phyloP scores from a whole-genome alignment of 2,329 filamentous ascomycete genomes.

The Nemania serpens region DNA sequence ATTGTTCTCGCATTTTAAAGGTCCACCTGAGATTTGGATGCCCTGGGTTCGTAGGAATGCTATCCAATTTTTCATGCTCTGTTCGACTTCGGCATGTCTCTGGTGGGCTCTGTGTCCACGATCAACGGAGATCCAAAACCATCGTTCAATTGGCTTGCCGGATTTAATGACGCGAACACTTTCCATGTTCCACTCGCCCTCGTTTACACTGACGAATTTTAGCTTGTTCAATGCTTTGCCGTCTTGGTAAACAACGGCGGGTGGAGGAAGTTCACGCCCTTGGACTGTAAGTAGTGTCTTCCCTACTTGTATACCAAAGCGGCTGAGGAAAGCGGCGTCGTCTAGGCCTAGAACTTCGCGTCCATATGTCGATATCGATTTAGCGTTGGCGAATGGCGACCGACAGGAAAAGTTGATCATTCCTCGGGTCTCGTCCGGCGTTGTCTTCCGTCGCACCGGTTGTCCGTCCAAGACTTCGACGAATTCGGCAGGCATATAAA shows the following conservation, averaged over 20 bases:
- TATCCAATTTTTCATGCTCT: constrained; percentile 43
- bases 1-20: neutral
- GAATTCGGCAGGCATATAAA: constrained; percentile 69
- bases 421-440: constrained; percentile 60
- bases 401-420: constrained; percentile 79
- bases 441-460: constrained; percentile 62
- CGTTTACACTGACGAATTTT: constrained; percentile 43
- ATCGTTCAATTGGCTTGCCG: constrained; percentile 51
- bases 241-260: constrained; percentile 62
- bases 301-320: constrained; percentile 68
- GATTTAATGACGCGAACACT: constrained; percentile 59
- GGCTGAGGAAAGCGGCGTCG: constrained; percentile 42
- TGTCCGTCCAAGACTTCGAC: constrained; percentile 70
- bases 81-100: constrained; percentile 10
- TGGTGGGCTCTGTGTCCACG: neutral
- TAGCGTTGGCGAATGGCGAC: constrained; percentile 67
- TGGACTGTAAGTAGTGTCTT: constrained; percentile 70
- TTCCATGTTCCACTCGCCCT: constrained; percentile 74
- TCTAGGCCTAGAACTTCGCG: constrained; percentile 63
- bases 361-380: constrained; percentile 65
- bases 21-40: constrained; percentile 43
- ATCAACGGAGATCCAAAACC: constrained; percentile 55
- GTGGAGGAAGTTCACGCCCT: constrained; percentile 69
- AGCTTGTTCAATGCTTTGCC: constrained; percentile 32
- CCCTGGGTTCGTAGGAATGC: constrained; percentile 47